A percentile compares a stretch with the other conserved stretches of the same genome.
These are phyloP conservation scores for Herpotrichia juniperi DNA, from an alignment of 2,329 filamentous ascomycete species.

Conservation along the genomic window DNA sequence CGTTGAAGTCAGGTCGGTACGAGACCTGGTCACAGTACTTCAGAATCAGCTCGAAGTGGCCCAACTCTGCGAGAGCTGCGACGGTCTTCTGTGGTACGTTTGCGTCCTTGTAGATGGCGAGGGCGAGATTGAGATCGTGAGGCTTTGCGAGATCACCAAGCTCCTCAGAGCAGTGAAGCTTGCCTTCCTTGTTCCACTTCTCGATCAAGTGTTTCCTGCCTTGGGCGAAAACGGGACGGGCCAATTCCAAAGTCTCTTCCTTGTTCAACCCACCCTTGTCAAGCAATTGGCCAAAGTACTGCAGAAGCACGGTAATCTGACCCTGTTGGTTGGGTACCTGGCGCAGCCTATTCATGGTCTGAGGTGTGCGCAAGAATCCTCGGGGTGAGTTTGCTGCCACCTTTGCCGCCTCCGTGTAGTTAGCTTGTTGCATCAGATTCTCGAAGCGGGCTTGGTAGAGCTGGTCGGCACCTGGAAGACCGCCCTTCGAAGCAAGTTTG, in stretches of 20 bases:
- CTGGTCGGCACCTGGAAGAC: conserved; percentile 90
- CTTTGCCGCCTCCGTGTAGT: conserved; percentile 89
- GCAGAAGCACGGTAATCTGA: conserved; percentile 90
- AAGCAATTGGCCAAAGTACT: conserved; percentile 96
- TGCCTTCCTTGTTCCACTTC: conserved; percentile 97
- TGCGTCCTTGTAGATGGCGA: conserved; percentile 88
- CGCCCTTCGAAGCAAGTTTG: conserved; percentile 93
- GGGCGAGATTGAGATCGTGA: conserved; percentile 85
- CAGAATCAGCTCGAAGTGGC: conserved; percentile 96
- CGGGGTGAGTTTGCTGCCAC: conserved; percentile 95
- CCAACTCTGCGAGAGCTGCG: conserved; percentile 91
- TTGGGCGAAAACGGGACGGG: conserved; percentile 88
- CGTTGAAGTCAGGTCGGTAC: conserved; percentile 95
- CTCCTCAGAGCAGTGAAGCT: conserved; percentile 94
- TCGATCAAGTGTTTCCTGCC: conserved; percentile 94
- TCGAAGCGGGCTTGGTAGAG: conserved; percentile 94
- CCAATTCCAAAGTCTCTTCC: conserved; percentile 92
- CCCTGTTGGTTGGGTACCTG: conserved; percentile 78
- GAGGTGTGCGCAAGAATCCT: conserved; percentile 90
- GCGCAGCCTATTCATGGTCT: conserved; percentile 98
- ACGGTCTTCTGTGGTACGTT: conserved; percentile 93
- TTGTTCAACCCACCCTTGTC: conserved; percentile 94
- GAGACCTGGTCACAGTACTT: conserved; percentile 84
- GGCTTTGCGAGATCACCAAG: conserved; percentile 91
- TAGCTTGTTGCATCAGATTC: conserved; percentile 77